Conservation (phyloP, 176 grass and related monocot genomes). For the Calamus simplicifolius region DNA sequence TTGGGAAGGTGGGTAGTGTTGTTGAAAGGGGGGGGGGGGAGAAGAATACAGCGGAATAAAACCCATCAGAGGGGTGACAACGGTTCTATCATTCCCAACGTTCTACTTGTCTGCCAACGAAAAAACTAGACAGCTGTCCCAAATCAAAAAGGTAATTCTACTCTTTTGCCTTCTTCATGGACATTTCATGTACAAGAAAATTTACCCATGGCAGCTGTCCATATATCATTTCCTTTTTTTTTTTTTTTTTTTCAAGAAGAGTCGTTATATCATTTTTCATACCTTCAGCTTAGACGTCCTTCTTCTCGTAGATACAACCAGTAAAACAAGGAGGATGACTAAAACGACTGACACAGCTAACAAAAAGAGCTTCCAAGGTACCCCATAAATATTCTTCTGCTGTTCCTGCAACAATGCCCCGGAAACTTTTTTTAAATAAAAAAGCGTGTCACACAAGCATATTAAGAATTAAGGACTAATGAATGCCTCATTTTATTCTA, state of each 20-base stretch:
- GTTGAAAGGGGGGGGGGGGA: no score
- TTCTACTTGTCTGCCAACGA: no score
- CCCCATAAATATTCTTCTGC: conserved; percentile 17
- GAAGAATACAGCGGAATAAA: no score
- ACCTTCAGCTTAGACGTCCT: conserved; percentile 89
- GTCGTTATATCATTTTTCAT: conserved; percentile 26
- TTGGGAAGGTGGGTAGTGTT: no score
- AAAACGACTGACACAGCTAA: conserved; percentile 16
- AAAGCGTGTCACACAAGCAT: background rate
- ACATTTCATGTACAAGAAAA: conserved; percentile 31
- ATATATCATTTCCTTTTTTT: background rate
- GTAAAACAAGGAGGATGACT: conserved; percentile 20
- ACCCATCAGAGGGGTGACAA: no score
- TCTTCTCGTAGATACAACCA: conserved; percentile 46
- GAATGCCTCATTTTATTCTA: no score
- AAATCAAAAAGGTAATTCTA: no score
- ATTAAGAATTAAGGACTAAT: no score
- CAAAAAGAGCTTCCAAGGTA: conserved; percentile 29
- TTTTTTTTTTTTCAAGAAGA: background rate
- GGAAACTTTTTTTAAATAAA: background rate
- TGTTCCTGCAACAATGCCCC: conserved; percentile 24
- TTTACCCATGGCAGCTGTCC: conserved; percentile 13
- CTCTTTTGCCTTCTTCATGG: no score
- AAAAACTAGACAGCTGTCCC: no score
- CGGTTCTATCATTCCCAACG: no score